phyloP scores from a whole-genome alignment of 192 early-diverging fungal species.

The Podila epigama region DNA sequence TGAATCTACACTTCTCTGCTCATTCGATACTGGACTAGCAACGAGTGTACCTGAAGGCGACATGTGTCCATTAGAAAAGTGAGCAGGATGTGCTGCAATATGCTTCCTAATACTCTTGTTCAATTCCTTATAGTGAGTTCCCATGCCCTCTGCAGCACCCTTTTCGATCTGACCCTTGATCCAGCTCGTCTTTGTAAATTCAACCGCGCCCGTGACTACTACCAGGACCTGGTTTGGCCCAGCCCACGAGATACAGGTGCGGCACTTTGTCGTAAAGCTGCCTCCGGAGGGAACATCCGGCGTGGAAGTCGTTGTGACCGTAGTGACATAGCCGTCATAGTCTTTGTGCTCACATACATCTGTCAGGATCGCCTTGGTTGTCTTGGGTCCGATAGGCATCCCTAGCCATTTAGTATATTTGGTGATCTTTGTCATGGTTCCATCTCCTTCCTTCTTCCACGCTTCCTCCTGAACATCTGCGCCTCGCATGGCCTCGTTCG shows the following conservation, averaged over 20 bases:
- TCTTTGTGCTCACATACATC: conserved; percentile 58
- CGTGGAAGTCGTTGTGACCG: conserved; percentile 59
- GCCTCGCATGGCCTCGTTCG: conserved; percentile 54
- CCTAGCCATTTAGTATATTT: conserved; percentile 27
- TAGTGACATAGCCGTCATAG: conserved; percentile 54
- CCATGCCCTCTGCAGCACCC: conserved; percentile 35
- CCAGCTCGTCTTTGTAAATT: conserved; percentile 64
- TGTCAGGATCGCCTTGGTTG: conserved; percentile 59
- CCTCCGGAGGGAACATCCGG: conserved; percentile 66
- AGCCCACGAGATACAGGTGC: conserved; percentile 63
- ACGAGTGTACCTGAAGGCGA: not conserved
- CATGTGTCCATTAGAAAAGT: not conserved
- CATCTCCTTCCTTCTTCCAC: conserved; percentile 15
- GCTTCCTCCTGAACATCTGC: conserved; percentile 47
- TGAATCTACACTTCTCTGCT: too few species aligned
- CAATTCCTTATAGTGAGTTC: conserved; percentile 33
- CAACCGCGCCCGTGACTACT: conserved; percentile 56
- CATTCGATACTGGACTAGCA: not conserved
- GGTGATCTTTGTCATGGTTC: conserved; percentile 21
- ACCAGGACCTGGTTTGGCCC: conserved; percentile 52
- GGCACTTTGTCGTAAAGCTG: conserved; percentile 60
- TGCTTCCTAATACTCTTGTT: conserved; percentile 26
- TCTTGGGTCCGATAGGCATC: conserved; percentile 55
- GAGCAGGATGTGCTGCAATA: conserved; percentile 19
- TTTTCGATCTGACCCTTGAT: conserved; percentile 56